phyloP scores from a whole-genome alignment of 2,329 filamentous ascomycete genomes.

The Diaporthe ampelina region DNA sequence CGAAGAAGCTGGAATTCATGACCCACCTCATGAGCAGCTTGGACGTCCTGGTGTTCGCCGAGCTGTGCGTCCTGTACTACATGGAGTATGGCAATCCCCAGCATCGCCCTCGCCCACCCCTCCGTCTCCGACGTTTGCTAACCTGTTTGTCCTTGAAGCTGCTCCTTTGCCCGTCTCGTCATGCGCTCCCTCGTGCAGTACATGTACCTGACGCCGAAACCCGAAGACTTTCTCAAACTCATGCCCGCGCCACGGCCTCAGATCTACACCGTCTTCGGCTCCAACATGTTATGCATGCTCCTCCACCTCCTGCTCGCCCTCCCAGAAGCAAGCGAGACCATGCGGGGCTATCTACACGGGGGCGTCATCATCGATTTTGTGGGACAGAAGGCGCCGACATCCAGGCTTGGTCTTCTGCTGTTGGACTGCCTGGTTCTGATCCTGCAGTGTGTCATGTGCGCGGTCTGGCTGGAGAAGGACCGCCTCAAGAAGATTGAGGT shows the following conservation, averaged over 20 bases:
- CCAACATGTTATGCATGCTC: conserved; percentile 72
- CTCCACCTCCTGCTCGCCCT: conserved; percentile 70
- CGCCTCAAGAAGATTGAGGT: conserved; percentile 64
- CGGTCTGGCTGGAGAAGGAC: conserved; percentile 73
- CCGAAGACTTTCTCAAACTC: conserved; percentile 67
- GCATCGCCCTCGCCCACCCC: neutral
- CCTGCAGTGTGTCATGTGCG: conserved; percentile 75
- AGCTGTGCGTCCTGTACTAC: conserved; percentile 77
- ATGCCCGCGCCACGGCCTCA: conserved; percentile 70
- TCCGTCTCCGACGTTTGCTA: conserved; percentile 42
- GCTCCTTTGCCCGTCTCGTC: conserved; percentile 74
- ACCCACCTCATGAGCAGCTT: conserved; percentile 72
- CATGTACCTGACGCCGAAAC: conserved; percentile 74
- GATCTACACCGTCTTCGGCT: conserved; percentile 69
- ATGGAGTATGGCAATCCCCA: conserved; percentile 68
- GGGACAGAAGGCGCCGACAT: conserved; percentile 74
- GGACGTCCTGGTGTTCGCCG: conserved; percentile 74
- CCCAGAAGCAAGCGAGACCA: conserved; percentile 70
- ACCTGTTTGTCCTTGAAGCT: conserved; percentile 57
- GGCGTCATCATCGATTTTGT: conserved; percentile 78
- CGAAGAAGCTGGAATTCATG: conserved; percentile 72
- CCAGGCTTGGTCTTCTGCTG: conserved; percentile 66
- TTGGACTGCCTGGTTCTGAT: conserved; percentile 69
- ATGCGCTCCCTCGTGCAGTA: conserved; percentile 72
- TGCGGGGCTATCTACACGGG: conserved; percentile 76